Base-by-base conservation (phyloP, 495 filamentous ascomycete genomes). In the Diplogelasinospora grovesii region DNA sequence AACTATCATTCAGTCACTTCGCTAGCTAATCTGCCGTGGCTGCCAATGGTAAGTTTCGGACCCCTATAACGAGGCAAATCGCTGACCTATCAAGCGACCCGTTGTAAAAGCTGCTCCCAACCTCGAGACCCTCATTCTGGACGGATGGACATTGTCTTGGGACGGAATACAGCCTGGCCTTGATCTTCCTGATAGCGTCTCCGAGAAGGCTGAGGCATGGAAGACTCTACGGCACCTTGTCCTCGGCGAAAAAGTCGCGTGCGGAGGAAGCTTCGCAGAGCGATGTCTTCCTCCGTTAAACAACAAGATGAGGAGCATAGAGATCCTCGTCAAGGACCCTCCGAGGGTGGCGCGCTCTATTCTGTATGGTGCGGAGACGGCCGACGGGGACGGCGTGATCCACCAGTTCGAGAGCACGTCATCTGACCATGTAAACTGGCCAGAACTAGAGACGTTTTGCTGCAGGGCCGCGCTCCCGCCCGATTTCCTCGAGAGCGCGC, bases 361-460 rank as follows among this genome's bases (percentile, higher is more conserved):
- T n/a, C n/a, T n/a, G n/a, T n/a, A n/a, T n/a, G n/a, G n/a, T n/a
- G n/a, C n/a, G n/a, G n/a, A n/a, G n/a, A n/a, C n/a, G n/a, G n/a
- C n/a, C n/a, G n/a, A n/a, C n/a, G n/a, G n/a, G n/a, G n/a, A n/a
- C n/a, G n/a, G n/a, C n/a, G n/a, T n/a, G n/a, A n/a, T n/a, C n/a
- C n/a, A n/a, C n/a, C n/a, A n/a, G n/a, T n/a, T n/a, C n/a, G n/a
- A n/a, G n/a, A n/a, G n/a, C n/a, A n/a, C n/a, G n/a, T n/a, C n/a
- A n/a, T n/a, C n/a, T n/a, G n/a, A n/a, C n/a, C n/a, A n/a, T n/a
- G n/a, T 20, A 4, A 2, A 41, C 22, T 25, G 49, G 3, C 49
- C 52, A 19, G 34, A 42, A 19, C 42, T 60, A 11, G 36, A 51
- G 26, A 27, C 43, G 15, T 60, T 60, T 13, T 49, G 52, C 11